These are phyloP conservation scores for Paraleonurus japonicus DNA, from an alignment of 257 asterid species.

Conservation along the genomic window DNA sequence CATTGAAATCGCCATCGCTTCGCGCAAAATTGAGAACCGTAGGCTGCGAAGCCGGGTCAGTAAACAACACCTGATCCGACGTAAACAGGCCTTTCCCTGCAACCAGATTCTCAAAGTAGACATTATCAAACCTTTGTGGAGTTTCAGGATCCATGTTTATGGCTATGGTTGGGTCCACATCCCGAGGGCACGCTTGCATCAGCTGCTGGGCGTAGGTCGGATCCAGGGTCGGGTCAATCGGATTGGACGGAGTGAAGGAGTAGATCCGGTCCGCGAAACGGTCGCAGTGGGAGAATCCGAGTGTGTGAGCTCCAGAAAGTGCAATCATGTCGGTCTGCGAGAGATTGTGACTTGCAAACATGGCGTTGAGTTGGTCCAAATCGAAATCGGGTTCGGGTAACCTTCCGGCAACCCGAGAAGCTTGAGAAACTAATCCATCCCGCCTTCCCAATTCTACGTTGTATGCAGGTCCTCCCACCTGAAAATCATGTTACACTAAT, in stretches of 20 bases:
- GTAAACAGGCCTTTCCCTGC: constrained; percentile 66
- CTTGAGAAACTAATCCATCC: constrained; percentile 55
- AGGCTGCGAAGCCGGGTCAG: constrained; percentile 39
- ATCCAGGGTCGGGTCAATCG: constrained; percentile 61
- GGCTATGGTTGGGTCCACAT: constrained; percentile 49
- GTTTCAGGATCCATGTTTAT: constrained; percentile 56
- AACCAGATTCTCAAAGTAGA: constrained; percentile 53
- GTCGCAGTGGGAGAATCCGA: constrained; percentile 77
- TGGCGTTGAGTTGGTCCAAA: constrained; percentile 41
- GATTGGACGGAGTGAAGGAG: constrained; percentile 46
- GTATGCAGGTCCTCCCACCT: constrained; percentile 72
- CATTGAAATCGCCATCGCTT: constrained; percentile 38
- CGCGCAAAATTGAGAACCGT: constrained; percentile 57
- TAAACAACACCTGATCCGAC: constrained; percentile 71
- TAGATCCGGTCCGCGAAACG: constrained; percentile 60
- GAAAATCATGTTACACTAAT: constrained; percentile 3
- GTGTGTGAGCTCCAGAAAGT: constrained; percentile 66
- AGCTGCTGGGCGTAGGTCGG: constrained; percentile 55
- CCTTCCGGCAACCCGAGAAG: constrained; percentile 54
- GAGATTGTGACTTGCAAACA: constrained; percentile 47
- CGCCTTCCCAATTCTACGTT: constrained; percentile 69
- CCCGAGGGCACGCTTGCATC: constrained; percentile 52
- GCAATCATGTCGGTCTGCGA: constrained; percentile 62
- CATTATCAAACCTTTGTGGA: constrained; percentile 60
- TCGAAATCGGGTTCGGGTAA: constrained; percentile 56